A percentile compares a stretch with the other conserved stretches of the same genome.
Conservation (phyloP, 1,139 yeast genomes). For the Geotrichum restrictum region DNA sequence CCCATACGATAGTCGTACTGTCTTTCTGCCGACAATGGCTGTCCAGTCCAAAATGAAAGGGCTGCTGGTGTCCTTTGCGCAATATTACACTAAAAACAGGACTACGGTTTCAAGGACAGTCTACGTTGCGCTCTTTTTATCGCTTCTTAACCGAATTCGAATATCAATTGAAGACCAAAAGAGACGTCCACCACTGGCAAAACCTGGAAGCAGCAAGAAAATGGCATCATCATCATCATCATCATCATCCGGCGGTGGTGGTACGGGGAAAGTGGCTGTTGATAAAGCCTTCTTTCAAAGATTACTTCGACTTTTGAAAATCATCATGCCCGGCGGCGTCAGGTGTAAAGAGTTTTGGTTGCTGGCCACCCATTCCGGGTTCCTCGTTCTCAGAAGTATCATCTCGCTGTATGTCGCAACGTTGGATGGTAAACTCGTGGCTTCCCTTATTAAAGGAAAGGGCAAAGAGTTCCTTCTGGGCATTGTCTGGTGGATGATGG, state of each 20-base stretch:
- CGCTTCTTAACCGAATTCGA: slow-evolving; percentile 28
- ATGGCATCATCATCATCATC: slow-evolving; percentile 11
- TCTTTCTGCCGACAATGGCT: slow-evolving; percentile 9
- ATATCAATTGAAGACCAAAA: slow-evolving; percentile 26
- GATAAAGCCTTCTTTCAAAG: slow-evolving; percentile 35
- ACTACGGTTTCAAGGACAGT: slow-evolving; percentile 31
- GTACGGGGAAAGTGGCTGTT: slow-evolving; percentile 33
- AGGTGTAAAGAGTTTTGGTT: slow-evolving; percentile 39
- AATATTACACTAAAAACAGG: slow-evolving; percentile 29
- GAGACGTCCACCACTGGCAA: not conserved
- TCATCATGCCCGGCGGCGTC: slow-evolving; percentile 39
- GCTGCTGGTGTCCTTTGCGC: slow-evolving; percentile 15
- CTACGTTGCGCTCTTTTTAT: slow-evolving; percentile 29
- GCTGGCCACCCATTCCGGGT: slow-evolving; percentile 55
- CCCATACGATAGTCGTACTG: too few relatives aligned
- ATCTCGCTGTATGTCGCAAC: slow-evolving; percentile 80
- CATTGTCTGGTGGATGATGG: slow-evolving; percentile 71
- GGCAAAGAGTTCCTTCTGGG: slow-evolving; percentile 62
- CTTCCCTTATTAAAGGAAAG: slow-evolving; percentile 70
- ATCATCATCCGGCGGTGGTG: too few relatives aligned
- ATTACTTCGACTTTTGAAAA: slow-evolving; percentile 34
- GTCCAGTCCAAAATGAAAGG: slow-evolving; percentile 19
- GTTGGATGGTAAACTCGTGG: slow-evolving; percentile 81
- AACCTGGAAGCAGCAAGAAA: too few relatives aligned
- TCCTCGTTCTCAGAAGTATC: slow-evolving; percentile 65